These are phyloP conservation scores for Arthrobotrys pseudoclavata DNA, from an alignment of 2,329 filamentous ascomycete species.

Conservation along the genomic window DNA sequence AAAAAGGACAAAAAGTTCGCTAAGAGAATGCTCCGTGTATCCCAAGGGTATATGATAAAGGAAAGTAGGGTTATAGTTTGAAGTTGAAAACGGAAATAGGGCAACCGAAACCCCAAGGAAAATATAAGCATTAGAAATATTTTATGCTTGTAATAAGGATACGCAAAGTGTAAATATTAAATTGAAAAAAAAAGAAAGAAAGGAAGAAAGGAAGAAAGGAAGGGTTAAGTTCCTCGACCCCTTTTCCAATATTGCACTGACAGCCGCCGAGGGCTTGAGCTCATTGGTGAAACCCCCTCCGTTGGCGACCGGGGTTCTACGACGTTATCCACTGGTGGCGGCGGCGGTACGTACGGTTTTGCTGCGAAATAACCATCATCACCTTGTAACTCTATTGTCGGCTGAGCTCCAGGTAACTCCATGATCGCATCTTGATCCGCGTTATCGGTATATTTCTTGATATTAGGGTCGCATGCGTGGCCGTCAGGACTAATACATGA, in stretches of 20 bases:
- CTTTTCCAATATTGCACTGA: conserved; percentile 35
- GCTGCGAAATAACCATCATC: conserved; percentile 49
- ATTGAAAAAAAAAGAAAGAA: neutral
- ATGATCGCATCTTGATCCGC: conserved; percentile 27
- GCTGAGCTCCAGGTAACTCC: conserved; percentile 33
- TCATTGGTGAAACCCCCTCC: conserved; percentile 27
- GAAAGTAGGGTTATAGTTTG: conserved; percentile 49
- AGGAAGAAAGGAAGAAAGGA: neutral
- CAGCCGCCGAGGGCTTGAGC: conserved; percentile 14
- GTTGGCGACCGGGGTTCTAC: neutral
- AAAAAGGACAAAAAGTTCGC: conserved; percentile 29
- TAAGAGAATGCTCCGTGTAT: conserved; percentile 60
- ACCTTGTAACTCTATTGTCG: conserved; percentile 44
- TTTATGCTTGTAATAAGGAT: conserved; percentile 27
- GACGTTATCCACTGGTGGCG: conserved; percentile 11
- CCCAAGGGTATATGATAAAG: conserved; percentile 60
- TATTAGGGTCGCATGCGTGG: conserved; percentile 4
- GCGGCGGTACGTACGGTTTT: conserved; percentile 36
- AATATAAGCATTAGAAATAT: conserved; percentile 23
- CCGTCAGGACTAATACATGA: conserved; percentile 41
- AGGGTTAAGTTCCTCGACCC: conserved; percentile 12
- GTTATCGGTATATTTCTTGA: conserved; percentile 15
- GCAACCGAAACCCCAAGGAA: conserved; percentile 4
- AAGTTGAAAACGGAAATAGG: conserved; percentile 18
- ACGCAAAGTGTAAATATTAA: conserved; percentile 10